Evolutionary conservation across 2,329 filamentous ascomycete species (phyloP).

Genomic region (Trichophyton benhamiae): DNA sequence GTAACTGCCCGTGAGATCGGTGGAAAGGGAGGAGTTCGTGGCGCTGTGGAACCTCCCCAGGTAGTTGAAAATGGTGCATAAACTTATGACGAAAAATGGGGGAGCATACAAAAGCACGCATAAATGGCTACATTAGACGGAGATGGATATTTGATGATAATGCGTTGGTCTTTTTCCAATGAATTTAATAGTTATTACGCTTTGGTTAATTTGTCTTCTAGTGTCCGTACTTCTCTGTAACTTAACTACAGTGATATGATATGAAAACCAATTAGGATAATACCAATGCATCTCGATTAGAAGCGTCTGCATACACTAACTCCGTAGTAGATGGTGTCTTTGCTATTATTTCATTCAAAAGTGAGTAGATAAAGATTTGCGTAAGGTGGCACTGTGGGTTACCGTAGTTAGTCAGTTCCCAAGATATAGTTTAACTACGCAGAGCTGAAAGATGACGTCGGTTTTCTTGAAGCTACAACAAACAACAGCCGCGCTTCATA

Average conservation of each 20-base stretch:
- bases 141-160: conserved; percentile 1
- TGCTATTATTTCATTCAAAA: neutral
- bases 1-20: conserved; percentile 77
- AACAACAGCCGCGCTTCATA: neutral
- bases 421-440: too few species aligned
- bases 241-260: too few species aligned
- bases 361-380: neutral
- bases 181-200: neutral
- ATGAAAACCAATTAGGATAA: too few species aligned
- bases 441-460: neutral
- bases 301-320: too few species aligned
- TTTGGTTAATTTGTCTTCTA: neutral
- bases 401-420: neutral
- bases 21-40: conserved; percentile 70
- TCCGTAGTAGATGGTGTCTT: too few species aligned
- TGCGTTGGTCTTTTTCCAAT: neutral
- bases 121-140: conserved; percentile 1
- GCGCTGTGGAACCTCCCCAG: conserved; percentile 37
- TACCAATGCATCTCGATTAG: too few species aligned
- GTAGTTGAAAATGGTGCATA: conserved; percentile 21
- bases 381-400: neutral
- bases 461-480: neutral
- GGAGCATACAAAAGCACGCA: neutral
- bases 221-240: neutral
- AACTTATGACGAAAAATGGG: neutral